Conservation (phyloP, 129 eudicot species). For the Heracleum sosnowskyi region DNA sequence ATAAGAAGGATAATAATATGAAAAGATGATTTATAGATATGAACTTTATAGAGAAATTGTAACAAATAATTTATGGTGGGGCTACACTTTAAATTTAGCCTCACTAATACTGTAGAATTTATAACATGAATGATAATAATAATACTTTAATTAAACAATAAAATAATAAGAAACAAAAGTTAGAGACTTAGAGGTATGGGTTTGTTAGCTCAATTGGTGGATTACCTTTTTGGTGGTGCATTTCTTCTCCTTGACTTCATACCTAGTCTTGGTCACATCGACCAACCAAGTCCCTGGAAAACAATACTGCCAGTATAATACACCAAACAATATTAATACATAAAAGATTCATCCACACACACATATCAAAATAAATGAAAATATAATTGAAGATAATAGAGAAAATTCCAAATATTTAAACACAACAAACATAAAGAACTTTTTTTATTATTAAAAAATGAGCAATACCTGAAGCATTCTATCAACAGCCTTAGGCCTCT, state of each 20-base stretch:
- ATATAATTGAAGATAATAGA: neutral
- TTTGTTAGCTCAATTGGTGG: neutral
- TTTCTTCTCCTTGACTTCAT: conserved; percentile 37
- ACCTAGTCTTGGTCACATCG: conserved; percentile 29
- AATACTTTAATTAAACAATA: neutral
- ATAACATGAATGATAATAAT: neutral
- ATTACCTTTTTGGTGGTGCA: conserved; percentile 26
- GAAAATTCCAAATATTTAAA: neutral
- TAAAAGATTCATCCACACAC: neutral
- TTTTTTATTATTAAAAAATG: neutral
- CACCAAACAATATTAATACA: neutral
- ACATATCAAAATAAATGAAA: neutral
- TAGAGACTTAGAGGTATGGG: neutral
- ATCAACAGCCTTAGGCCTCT: conserved; percentile 9
- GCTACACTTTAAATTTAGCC: neutral
- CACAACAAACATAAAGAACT: neutral
- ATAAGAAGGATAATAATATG: neutral
- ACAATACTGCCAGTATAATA: conserved; percentile 22
- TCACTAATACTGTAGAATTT: neutral
- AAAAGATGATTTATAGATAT: too few relatives aligned
- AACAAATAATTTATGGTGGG: neutral
- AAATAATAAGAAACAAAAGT: neutral
- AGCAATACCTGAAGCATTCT: conserved; percentile 8
- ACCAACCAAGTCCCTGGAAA: conserved; percentile 34
- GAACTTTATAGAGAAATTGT: too few relatives aligned